Evolutionary conservation across 768 basidiomycete genomes (phyloP).

Genomic region (Russula dissimulans): DNA sequence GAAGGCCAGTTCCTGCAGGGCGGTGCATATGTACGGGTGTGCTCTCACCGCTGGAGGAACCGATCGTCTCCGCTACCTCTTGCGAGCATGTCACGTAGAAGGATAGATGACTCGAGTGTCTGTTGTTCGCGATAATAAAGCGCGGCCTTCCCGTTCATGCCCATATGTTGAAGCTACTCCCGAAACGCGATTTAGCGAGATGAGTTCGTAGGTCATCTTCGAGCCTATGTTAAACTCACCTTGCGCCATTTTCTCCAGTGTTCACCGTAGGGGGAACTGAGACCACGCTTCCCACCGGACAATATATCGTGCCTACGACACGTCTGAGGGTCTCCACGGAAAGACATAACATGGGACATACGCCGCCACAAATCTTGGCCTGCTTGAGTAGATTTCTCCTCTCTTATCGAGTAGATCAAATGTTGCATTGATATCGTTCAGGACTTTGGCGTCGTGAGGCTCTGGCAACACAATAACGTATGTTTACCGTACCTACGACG

Average conservation of each 20-base stretch:
- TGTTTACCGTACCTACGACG: background rate
- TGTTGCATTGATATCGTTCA: slow-evolving; percentile 1
- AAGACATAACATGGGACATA: background rate
- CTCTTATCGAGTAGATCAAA: slow-evolving; percentile 13
- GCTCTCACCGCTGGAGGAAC: slow-evolving; percentile 4
- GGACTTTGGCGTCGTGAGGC: background rate
- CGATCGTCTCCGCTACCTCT: background rate
- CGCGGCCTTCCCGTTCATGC: slow-evolving; percentile 5
- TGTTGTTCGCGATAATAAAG: slow-evolving; percentile 11
- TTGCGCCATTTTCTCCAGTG: slow-evolving; percentile 13
- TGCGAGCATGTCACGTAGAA: slow-evolving; percentile 9
- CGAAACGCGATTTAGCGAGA: background rate
- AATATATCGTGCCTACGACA: slow-evolving; percentile 12
- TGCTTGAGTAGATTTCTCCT: slow-evolving; percentile 17
- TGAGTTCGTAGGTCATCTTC: background rate
- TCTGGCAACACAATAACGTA: background rate
- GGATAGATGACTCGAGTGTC: slow-evolving; percentile 6
- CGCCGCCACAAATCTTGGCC: slow-evolving; percentile 13
- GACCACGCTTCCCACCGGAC: slow-evolving; percentile 8
- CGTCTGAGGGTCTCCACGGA: background rate
- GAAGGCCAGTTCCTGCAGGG: background rate
- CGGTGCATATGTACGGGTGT: background rate
- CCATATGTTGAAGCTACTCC: slow-evolving; percentile 6
- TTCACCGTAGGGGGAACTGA: slow-evolving; percentile 2
- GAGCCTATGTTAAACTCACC: background rate